phyloP scores from a whole-genome alignment of 768 basidiomycete species.

The Leccinum uliginosum region DNA sequence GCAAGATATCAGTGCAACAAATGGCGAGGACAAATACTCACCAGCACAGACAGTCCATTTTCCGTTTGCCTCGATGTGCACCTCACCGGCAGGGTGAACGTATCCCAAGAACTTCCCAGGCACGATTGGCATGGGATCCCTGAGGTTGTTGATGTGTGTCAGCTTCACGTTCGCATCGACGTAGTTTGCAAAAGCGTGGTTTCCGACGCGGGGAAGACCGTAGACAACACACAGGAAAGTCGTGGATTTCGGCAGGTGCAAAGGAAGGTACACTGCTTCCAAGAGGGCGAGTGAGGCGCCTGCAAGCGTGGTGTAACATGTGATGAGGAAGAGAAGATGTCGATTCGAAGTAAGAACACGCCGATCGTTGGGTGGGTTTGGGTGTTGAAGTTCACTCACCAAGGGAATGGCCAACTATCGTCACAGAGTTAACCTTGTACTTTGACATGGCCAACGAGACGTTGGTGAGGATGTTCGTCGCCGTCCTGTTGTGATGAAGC shows the following conservation, averaged over 20 bases:
- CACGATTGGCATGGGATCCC: slow-evolving; percentile 36
- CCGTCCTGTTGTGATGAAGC: slow-evolving; percentile 37
- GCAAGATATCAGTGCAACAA: background rate
- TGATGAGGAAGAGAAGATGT: background rate
- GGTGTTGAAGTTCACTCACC: slow-evolving; percentile 20
- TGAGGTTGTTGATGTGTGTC: slow-evolving; percentile 50
- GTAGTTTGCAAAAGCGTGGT: slow-evolving; percentile 54
- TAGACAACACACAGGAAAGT: slow-evolving; percentile 27
- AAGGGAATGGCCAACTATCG: slow-evolving; percentile 42
- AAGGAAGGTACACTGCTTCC: slow-evolving; percentile 34
- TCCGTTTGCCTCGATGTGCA: slow-evolving; percentile 39
- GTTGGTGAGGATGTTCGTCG: slow-evolving; percentile 34
- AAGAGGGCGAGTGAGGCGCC: slow-evolving; percentile 33
- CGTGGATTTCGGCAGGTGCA: slow-evolving; percentile 28
- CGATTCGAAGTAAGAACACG: background rate
- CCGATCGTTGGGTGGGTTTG: background rate
- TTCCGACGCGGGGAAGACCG: slow-evolving; percentile 44
- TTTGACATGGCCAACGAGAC: slow-evolving; percentile 37
- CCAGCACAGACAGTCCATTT: slow-evolving; percentile 56
- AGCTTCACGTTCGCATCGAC: slow-evolving; percentile 42
- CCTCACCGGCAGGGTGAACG: slow-evolving; percentile 37
- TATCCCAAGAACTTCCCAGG: slow-evolving; percentile 35
- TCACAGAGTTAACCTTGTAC: slow-evolving; percentile 34
- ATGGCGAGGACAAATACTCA: background rate
- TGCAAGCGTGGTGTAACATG: background rate